phyloP scores from a whole-genome alignment of 2,329 filamentous ascomycete genomes.

The Fonsecaea monophora region DNA sequence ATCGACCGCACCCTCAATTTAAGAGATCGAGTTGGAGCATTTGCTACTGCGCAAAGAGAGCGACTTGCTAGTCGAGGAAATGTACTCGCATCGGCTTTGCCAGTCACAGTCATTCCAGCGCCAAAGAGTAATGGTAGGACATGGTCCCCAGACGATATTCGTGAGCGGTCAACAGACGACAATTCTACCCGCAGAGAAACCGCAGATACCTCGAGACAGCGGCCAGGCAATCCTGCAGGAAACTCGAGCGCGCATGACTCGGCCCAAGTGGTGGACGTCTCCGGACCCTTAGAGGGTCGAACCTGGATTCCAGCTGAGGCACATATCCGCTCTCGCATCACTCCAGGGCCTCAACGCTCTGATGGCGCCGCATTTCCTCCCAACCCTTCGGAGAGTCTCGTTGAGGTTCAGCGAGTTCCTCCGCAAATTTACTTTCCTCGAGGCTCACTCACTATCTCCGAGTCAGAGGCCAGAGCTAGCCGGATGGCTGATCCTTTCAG shows the following conservation, averaged over 20 bases:
- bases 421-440: constrained; percentile 21
- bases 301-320: constrained; percentile 60
- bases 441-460: constrained; percentile 32
- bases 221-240: background rate
- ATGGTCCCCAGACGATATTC: constrained; percentile 58
- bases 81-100: constrained; percentile 52
- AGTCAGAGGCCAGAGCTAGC: constrained; percentile 21
- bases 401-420: background rate
- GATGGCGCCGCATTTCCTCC: constrained; percentile 4
- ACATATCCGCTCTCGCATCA: background rate
- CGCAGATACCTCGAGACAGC: background rate
- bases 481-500: background rate
- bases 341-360: constrained; percentile 5
- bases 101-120: constrained; percentile 67
- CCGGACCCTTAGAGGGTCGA: constrained; percentile 61
- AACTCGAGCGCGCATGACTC: background rate
- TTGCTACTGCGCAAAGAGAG: constrained; percentile 58
- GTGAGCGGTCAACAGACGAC: constrained; percentile 16
- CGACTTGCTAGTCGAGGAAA: constrained; percentile 50
- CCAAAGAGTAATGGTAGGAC: constrained; percentile 61
- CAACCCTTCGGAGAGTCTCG: constrained; percentile 1
- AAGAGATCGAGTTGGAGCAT: constrained; percentile 54
- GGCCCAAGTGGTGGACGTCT: constrained; percentile 62
- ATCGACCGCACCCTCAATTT: constrained; percentile 46
- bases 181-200: constrained; percentile 10